Evolutionary conservation across 768 basidiomycete genomes (phyloP), one percentile per base, ranked within the genome.

Genomic region (Hericium alpestre): DNA sequence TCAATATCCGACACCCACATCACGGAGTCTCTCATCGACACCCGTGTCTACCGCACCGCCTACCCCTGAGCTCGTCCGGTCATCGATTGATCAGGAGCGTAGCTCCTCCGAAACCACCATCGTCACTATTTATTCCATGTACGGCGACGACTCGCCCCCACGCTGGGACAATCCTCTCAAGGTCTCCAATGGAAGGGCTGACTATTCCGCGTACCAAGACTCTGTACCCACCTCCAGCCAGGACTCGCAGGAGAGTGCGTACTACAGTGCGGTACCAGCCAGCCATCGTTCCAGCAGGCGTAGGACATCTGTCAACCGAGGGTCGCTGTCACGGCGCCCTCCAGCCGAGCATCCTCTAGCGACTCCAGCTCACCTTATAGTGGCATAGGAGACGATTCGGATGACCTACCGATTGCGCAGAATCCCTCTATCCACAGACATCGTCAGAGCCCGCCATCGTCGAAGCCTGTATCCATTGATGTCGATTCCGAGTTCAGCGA

Each of bases 51-150:
- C 62, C 9, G 50, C 46, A 3, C 62, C 57, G 20, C 58, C 73
- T 46, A 62, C 70, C 47, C 72, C 75, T 59, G 74, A 67, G 60
- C 71, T 70, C 66, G 69, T 65, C 55, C 63, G 64, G 49, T 70
- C 67, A 52, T 64, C 67, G 9, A 61, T 61, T 20, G 73, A 73
- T 53, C 72, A 72, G 63, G 77, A 75, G 18, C 79, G 83, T 57
- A 74, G 73, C 56, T 83, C 85, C 0, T 81, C 86, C 12, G 87
- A 88, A 64, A 81, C 85, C 51, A 81, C 87, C 12, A 87, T 91
- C 66, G 82, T 86, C 66, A 25, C 49, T 37, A 91, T 92, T 56
- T 92, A 90, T 68, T 89, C 86, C 51, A 90, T 90, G 89, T 92
- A 92, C 68, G 81, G 81, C 54, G 83, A 84, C 67, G 80, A 83